These are phyloP conservation scores for Hydrangea macrophylla DNA, from an alignment of 148 eudicot species.

Conservation along the genomic window DNA sequence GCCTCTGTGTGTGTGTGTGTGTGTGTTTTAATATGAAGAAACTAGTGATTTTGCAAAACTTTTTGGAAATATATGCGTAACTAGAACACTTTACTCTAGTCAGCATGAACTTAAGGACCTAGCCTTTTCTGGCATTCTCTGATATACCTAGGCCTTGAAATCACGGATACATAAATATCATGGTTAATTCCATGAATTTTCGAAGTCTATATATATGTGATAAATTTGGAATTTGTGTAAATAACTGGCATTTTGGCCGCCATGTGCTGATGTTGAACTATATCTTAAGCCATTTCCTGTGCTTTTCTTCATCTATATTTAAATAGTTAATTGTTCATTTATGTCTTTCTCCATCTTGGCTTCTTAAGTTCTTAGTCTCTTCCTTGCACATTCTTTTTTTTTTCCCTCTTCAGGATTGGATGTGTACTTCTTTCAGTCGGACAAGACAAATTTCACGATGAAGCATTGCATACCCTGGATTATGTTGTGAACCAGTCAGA, in stretches of 20 bases:
- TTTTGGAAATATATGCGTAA: no score
- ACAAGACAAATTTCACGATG: slow-evolving; percentile 64
- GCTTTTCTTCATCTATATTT: not conserved
- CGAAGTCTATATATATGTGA: no score
- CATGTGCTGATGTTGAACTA: not conserved
- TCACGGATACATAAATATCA: no score
- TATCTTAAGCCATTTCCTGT: not conserved
- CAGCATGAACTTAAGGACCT: no score
- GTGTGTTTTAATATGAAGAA: no score
- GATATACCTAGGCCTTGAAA: no score
- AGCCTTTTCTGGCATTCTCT: no score
- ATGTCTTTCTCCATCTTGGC: slow-evolving; percentile 2
- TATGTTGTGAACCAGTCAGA: slow-evolving; percentile 95
- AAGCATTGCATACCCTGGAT: slow-evolving; percentile 66
- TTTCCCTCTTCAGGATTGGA: slow-evolving; percentile 89
- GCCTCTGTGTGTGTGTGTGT: no score
- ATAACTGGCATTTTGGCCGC: not conserved
- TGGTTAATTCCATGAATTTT: no score
- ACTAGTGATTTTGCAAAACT: no score
- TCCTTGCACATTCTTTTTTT: no score
- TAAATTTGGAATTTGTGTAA: not conserved
- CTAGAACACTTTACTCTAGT: no score
- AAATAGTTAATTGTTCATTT: not conserved
- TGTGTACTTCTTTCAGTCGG: slow-evolving; percentile 80
- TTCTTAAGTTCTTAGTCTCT: not conserved